Conservation (phyloP, 371 early-diverging fungal species). For the Batkoa obscura region DNA sequence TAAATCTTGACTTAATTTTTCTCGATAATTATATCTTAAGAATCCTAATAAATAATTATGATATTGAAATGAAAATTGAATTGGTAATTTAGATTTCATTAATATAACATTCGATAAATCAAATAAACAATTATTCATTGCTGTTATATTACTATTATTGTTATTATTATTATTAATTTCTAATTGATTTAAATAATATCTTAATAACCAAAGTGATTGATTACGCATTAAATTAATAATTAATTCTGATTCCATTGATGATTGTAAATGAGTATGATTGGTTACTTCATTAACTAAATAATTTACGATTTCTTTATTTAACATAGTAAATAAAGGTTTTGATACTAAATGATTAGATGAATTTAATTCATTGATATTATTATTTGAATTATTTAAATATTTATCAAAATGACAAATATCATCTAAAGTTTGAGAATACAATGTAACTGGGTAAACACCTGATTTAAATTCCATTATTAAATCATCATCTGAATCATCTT, state of each 20-base stretch:
- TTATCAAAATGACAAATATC: not conserved
- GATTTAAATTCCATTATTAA: not conserved
- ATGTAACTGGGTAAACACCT: not conserved
- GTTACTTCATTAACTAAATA: not conserved
- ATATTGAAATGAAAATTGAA: constrained; percentile 29
- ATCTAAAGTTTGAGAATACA: constrained; percentile 10
- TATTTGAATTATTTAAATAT: too few species aligned
- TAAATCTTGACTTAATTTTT: constrained; percentile 21
- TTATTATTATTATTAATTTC: too few species aligned
- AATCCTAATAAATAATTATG: constrained; percentile 40
- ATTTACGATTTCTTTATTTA: not conserved
- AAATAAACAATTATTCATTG: constrained; percentile 8
- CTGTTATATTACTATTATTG: constrained; percentile 15
- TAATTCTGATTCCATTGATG: constrained; percentile 9
- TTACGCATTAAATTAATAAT: constrained; percentile 29
- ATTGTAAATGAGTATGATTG: not conserved
- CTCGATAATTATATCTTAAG: constrained; percentile 32
- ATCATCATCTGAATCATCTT: constrained; percentile 20
- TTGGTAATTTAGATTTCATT: constrained; percentile 22
- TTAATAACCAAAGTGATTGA: constrained; percentile 32
- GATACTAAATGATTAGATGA: too few species aligned
- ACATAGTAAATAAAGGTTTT: not conserved
- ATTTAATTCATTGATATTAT: not conserved
- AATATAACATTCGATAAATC: constrained; percentile 24
- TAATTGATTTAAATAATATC: constrained; percentile 24